These are phyloP conservation scores for Chloranthus sessilifolius DNA, from an alignment of 164 flowering plant genomes.

Conservation along the genomic window DNA sequence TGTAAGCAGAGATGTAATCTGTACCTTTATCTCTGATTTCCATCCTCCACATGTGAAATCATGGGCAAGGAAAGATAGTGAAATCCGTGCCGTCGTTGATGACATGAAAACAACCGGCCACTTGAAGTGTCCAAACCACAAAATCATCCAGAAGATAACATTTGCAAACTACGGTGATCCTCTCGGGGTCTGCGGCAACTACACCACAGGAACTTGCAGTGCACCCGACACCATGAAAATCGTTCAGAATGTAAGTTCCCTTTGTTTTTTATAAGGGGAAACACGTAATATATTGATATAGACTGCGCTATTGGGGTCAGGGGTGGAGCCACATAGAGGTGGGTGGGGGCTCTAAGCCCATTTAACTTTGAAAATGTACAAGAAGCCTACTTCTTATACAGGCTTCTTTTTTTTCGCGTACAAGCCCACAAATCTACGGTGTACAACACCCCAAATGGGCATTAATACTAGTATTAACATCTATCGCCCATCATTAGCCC, in stretches of 20 bases:
- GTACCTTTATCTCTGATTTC: slow-evolving; percentile 46
- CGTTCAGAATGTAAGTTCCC: slow-evolving; percentile 46
- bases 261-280: not conserved
- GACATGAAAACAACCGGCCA: slow-evolving; percentile 29
- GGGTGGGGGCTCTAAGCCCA: no score
- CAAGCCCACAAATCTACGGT: no score
- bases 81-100: slow-evolving; percentile 28
- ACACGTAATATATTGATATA: no score
- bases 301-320: no score
- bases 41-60: slow-evolving; percentile 48
- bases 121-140: slow-evolving; percentile 49
- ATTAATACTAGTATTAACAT: no score
- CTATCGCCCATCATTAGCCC: no score
- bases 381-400: no score
- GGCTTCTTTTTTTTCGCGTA: no score
- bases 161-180: slow-evolving; percentile 81
- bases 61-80: slow-evolving; percentile 37
- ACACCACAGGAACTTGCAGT: slow-evolving; percentile 39
- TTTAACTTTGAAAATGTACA: no score
- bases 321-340: no score
- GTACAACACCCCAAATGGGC: no score
- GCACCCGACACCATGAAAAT: slow-evolving; percentile 29
- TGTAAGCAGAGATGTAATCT: slow-evolving; percentile 63
- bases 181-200: slow-evolving; percentile 57
- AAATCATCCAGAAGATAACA: slow-evolving; percentile 39